These are phyloP conservation scores for Diplogelasinospora grovesii DNA, from an alignment of 495 filamentous ascomycete genomes.

Conservation along the genomic window DNA sequence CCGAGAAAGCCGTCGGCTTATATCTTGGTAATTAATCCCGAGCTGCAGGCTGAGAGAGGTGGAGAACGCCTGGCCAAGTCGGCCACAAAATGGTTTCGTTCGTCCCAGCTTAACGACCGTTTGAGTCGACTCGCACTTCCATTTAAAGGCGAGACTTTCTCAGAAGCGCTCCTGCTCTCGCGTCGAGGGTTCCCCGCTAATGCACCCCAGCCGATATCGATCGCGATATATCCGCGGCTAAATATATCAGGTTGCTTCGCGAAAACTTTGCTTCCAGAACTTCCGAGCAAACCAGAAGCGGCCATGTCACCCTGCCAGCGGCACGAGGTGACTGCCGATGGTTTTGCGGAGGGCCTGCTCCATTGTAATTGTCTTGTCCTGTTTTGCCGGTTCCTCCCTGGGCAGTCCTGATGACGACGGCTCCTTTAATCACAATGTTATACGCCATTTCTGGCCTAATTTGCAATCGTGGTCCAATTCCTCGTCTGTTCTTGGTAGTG, in stretches of 20 bases:
- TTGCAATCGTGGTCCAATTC: background rate
- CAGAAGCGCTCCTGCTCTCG: background rate
- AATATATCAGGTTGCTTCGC: slow-evolving; percentile 6
- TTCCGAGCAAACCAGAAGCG: slow-evolving; percentile 11
- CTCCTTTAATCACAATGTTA: slow-evolving; percentile 2
- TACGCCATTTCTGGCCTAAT: slow-evolving; percentile 9
- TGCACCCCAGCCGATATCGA: slow-evolving; percentile 11
- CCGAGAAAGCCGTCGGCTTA: too few relatives aligned
- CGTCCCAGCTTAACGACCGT: too few relatives aligned
- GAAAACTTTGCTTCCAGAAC: slow-evolving; percentile 7
- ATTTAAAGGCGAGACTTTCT: too few relatives aligned
- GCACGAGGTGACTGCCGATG: slow-evolving; percentile 15
- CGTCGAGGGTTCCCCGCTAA: slow-evolving; percentile 9
- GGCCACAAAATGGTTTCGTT: too few relatives aligned
- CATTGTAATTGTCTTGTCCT: slow-evolving; percentile 5
- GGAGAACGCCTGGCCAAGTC: too few relatives aligned
- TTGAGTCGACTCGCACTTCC: too few relatives aligned
- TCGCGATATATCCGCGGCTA: slow-evolving; percentile 13
- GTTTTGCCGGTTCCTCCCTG: slow-evolving; percentile 7
- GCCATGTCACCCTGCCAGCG: slow-evolving; percentile 1
- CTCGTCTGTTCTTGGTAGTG: background rate
- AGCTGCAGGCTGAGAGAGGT: too few relatives aligned
- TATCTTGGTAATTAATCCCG: too few relatives aligned
- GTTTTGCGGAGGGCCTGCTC: slow-evolving; percentile 6
- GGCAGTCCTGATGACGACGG: slow-evolving; percentile 2